These are phyloP conservation scores for Colletotrichum eremochloae DNA, from an alignment of 2,329 filamentous ascomycete genomes.

Conservation along the genomic window DNA sequence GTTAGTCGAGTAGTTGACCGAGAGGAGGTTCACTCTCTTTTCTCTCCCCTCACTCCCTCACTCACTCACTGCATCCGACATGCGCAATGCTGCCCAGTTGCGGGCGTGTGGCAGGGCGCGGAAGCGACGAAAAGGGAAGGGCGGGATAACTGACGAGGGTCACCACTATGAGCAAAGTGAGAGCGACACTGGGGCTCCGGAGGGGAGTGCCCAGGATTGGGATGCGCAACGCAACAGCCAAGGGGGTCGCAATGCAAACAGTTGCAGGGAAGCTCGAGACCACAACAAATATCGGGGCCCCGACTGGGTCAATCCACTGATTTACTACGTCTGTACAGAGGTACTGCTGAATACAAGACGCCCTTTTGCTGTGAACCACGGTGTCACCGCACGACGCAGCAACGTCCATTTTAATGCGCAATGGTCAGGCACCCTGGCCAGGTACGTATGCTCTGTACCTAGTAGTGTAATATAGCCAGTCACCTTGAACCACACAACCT, in stretches of 20 bases:
- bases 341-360: neutral
- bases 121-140: neutral
- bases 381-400: neutral
- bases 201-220: neutral
- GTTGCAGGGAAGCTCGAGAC: slow-evolving; percentile 7
- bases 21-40: neutral
- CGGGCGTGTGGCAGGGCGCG: neutral
- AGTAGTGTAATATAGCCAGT: too few species aligned
- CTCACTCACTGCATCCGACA: neutral
- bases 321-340: neutral
- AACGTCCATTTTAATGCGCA: neutral
- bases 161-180: slow-evolving; percentile 3
- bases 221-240: neutral
- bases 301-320: slow-evolving; percentile 5
- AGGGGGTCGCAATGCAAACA: slow-evolving; percentile 12
- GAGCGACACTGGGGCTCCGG: neutral
- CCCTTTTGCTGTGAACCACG: slow-evolving; percentile 24
- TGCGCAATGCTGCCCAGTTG: slow-evolving; percentile 1
- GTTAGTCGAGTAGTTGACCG: neutral
- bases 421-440: neutral
- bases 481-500: neutral
- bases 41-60: too few species aligned
- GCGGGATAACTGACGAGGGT: neutral
- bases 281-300: slow-evolving; percentile 25
- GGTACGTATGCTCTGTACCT: neutral